Conservation (phyloP, 495 filamentous ascomycete genomes). For the Penicillium chermesinum region DNA sequence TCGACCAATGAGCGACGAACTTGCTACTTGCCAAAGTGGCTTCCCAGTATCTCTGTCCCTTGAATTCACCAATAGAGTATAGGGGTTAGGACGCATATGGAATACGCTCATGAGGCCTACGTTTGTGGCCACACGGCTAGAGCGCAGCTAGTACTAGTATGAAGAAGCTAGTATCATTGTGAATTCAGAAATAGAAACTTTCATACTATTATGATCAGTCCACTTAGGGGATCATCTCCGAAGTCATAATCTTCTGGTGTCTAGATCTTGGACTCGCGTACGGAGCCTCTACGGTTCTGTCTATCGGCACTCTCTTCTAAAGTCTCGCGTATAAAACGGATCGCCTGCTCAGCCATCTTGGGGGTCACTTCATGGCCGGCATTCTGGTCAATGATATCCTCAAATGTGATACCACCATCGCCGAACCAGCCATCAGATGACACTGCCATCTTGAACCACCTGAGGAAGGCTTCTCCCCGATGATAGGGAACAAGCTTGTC, state of each 20-base stretch:
- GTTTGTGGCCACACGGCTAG: too few relatives aligned
- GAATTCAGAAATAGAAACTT: too few relatives aligned
- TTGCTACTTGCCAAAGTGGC: too few relatives aligned
- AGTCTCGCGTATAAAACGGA: slow-evolving; percentile 57
- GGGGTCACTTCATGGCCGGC: slow-evolving; percentile 68
- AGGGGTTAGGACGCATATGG: too few relatives aligned
- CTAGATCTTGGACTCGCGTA: slow-evolving; percentile 39
- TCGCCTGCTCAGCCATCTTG: slow-evolving; percentile 68
- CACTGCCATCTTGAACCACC: slow-evolving; percentile 61
- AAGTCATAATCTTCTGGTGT: not conserved
- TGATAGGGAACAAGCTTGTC: slow-evolving; percentile 85
- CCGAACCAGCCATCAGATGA: slow-evolving; percentile 50
- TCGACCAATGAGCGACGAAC: not conserved
- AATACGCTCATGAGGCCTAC: too few relatives aligned
- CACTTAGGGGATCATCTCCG: too few relatives aligned
- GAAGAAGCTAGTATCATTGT: too few relatives aligned
- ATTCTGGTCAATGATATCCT: slow-evolving; percentile 67
- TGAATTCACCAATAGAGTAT: too few relatives aligned
- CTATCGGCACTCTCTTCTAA: slow-evolving; percentile 20
- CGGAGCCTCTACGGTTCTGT: slow-evolving; percentile 24
- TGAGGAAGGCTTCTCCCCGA: slow-evolving; percentile 62
- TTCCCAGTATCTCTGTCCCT: not conserved
- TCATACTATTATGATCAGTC: too few relatives aligned
- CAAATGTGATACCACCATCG: slow-evolving; percentile 55
- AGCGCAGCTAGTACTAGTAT: too few relatives aligned